Evolutionary conservation across 371 early-diverging fungal species (phyloP).

Genomic region (Mortierella sp.): DNA sequence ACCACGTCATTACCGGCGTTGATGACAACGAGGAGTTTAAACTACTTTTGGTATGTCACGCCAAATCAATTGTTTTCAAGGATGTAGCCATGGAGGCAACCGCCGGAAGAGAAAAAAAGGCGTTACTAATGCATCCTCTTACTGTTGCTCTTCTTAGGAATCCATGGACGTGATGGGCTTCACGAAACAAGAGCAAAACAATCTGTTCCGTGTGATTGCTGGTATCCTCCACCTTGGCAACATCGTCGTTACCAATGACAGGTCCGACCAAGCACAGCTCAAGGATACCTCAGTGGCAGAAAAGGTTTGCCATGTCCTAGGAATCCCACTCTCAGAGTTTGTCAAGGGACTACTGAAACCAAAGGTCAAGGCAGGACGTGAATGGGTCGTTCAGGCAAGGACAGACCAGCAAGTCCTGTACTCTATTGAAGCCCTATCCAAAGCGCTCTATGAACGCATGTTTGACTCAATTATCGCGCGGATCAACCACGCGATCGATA

Average conservation of each 20-base stretch:
- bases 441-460: conserved; percentile 97
- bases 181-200: conserved; percentile 75
- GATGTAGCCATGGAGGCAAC: too few relatives aligned
- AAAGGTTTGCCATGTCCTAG: conserved; percentile 94
- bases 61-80: too few relatives aligned
- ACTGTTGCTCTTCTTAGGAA: conserved; percentile 53
- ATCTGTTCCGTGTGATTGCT: conserved; percentile 89
- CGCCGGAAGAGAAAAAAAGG: too few relatives aligned
- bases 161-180: conserved; percentile 92
- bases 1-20: conserved; percentile 91
- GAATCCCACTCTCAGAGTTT: conserved; percentile 90
- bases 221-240: conserved; percentile 98
- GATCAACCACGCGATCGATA: conserved; percentile 90
- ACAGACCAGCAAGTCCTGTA: conserved; percentile 89
- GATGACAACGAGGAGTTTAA: conserved; percentile 93
- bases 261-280: conserved; percentile 90
- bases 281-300: conserved; percentile 84
- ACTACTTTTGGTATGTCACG: conserved; percentile 69
- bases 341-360: conserved; percentile 90
- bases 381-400: conserved; percentile 94
- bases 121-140: neutral
- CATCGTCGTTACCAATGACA: conserved; percentile 78
- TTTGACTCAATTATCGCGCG: conserved; percentile 93
- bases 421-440: conserved; percentile 94
- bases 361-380: conserved; percentile 95